Evolutionary conservation across 2,329 filamentous ascomycete genomes (phyloP), one percentile per base, ranked within the genome.

Genomic region (Scleromitrula shiraiana): DNA sequence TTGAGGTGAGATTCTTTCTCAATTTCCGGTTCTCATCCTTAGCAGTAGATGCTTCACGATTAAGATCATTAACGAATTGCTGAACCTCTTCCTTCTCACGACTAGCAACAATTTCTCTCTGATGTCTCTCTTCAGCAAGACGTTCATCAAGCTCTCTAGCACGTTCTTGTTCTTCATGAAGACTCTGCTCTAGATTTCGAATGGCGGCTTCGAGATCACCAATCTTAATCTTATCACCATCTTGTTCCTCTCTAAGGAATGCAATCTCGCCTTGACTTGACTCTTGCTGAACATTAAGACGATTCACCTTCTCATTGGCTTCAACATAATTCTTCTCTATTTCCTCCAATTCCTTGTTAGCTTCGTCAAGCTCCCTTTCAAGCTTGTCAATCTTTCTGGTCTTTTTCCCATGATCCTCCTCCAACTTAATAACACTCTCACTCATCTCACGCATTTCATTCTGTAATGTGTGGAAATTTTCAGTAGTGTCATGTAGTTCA

Each of bases 151-250:
- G 71, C 58, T 89, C 85, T 60, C 72, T 75, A 15, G 76, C 73
- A 39, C 80, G 82, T 52, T 96, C 90, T 65, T 84, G 85, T 65
- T 95, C 89, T 43, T 93, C 89, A 49, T 85, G 79, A n/a, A 95
- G 70, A 41, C 73, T 79, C 60, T 88, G 80, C 64, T 94, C 85
- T n/a, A 82, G 77, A 49, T 80, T 84, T 59, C 87, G 85, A 30
- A 96, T 70, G 12, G 83, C 81, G 7, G 88, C 86, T 62, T 97
- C 90, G 7, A 97, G 74, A 61, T 97, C 89, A 30, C 91, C 88
- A 60, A 98, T 97, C 67, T 89, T 90, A 64, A 98, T 95, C 75
- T 98, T 98, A 71, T 98, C 93, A 15, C 79, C 80, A 67, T 98
- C 93, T 66, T 98, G 93, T 70, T 98, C 93, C 64, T 98, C 93